Evolutionary conservation across 768 basidiomycete genomes (phyloP).

Genomic region (Pleurotus salmoneostramineus): DNA sequence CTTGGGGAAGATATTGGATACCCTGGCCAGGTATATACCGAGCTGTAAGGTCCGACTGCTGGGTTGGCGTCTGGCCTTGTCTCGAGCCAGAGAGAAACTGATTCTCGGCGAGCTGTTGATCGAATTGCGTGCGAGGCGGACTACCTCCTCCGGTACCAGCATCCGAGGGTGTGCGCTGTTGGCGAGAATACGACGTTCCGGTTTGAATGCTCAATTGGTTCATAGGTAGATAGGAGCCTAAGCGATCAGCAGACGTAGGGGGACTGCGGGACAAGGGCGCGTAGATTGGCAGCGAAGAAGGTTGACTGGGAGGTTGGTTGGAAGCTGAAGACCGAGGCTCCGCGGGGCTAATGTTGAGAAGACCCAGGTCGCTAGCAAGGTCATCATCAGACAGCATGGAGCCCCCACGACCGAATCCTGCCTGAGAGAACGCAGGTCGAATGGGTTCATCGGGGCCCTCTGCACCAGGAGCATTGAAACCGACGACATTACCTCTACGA

Average conservation of each 20-base stretch:
- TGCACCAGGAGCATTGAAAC: slow-evolving; percentile 58
- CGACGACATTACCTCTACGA: slow-evolving; percentile 58
- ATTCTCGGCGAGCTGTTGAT: slow-evolving; percentile 39
- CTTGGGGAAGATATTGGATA: slow-evolving; percentile 51
- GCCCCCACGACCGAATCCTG: slow-evolving; percentile 44
- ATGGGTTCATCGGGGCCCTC: slow-evolving; percentile 31
- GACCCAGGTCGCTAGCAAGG: slow-evolving; percentile 64
- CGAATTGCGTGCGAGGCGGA: slow-evolving; percentile 38
- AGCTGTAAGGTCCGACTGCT: slow-evolving; percentile 42
- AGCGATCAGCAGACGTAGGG: slow-evolving; percentile 42
- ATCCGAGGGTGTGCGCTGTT: slow-evolving; percentile 60
- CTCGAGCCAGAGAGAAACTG: slow-evolving; percentile 28
- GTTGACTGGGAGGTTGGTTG: slow-evolving; percentile 58
- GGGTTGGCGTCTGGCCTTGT: slow-evolving; percentile 10
- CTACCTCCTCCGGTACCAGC: slow-evolving; percentile 48
- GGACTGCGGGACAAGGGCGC: slow-evolving; percentile 66
- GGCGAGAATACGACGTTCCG: slow-evolving; percentile 41
- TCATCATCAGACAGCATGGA: slow-evolving; percentile 78
- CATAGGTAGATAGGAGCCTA: slow-evolving; percentile 53
- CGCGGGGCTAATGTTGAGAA: slow-evolving; percentile 53
- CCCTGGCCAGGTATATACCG: slow-evolving; percentile 65
- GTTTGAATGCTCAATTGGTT: slow-evolving; percentile 52
- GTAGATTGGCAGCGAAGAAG: slow-evolving; percentile 75
- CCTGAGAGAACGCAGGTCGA: slow-evolving; percentile 26
- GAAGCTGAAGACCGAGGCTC: slow-evolving; percentile 34